Evolutionary conservation across 2,329 filamentous ascomycete species (phyloP), one percentile per base, ranked within the genome.

Genomic region (Diaporthe aspalathi): DNA sequence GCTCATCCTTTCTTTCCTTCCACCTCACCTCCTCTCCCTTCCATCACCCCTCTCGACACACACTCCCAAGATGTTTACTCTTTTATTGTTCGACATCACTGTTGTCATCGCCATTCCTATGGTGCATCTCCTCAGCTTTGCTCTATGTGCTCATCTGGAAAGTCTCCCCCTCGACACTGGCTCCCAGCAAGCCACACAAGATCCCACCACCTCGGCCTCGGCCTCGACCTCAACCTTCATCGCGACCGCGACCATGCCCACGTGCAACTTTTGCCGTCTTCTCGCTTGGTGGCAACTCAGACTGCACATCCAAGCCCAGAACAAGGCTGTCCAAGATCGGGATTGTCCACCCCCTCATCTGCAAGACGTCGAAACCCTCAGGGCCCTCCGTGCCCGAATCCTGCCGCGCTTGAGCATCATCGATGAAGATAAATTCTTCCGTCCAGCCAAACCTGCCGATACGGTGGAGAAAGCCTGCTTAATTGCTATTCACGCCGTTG

Each of bases 241-340:
- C 32, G 32, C 32, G 32, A 35, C 32, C 32, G 9, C 32, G 32
- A 35, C 32, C 32, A 57, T 43, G 54, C 22, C 32, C 32, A 35
- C 54, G 22, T 57, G 54, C 35, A n/a, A 22, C 35, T 57, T 57
- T 32, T 57, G 54, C 54, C 54, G 54, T 57, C 40, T 43, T 24
- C 35, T 43, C 17, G 54, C 54, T 12, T 27, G 54, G 35, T 5
- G 24, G 16, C 54, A 43, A 11, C 54, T 43, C 54, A 57, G 27
- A 57, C 22, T 57, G 35, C 35, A 43, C 17, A 14, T 57, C 12
- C 54, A 35, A 43, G 54, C 54, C 54, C 32, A 43, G 54, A 57
- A 43, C 54, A 62, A 62, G 32, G 56, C 56, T 32, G 56, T 40
- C 29, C 56, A 45, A 45, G 56, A 35, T 40, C 56, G 56, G 24